Evolutionary conservation across 2,329 filamentous ascomycete species (phyloP), one percentile per base, ranked within the genome.

Genomic region (Stagonosporopsis rhizophila): DNA sequence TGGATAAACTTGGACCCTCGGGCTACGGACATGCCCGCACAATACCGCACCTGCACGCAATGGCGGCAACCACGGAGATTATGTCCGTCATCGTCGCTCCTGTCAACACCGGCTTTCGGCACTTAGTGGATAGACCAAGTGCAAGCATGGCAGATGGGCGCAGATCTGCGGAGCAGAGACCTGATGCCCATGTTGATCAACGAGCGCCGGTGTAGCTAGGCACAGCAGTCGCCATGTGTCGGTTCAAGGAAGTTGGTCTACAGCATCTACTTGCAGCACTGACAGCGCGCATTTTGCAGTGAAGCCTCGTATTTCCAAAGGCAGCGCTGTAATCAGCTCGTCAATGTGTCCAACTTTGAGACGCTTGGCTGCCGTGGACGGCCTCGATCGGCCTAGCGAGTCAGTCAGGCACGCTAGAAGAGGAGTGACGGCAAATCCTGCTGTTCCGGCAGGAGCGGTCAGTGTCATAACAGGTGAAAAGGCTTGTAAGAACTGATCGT

Each of bases 101-200:
- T 22, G 17, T 30, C 6, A 22, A 44, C 15, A 8, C 14, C 19
- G 40, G 48, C 17, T 19, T 25, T 23, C 45, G 40, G 52, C 52
- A 45, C n/a, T 34, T 35, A 15, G 27, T 30, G 27, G 20, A 3
- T 28, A 22, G n/a, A 15, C 30, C 34, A 19, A n/a, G 20, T 9
- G 9, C 23, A 38, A 25, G 32, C 3, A 19, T 17, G 25, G 23
- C 30, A 38, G 14, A 15, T 8, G 19, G 38, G n/a, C 30, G 52
- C 34, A 42, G 44, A 56, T 50, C 48, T 34, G 34, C 20, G 35
- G 17, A 39, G 37, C 30, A 23, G 56, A 41, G 30, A 35, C 39
- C 53, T 34, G 32, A 44, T 51, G 39, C 45, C 44, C 47, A 51
- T 48, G 57, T 49, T 47, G 62, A 64, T 64, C 58, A 51, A 52